Percentiles rank a stretch among this genome's conserved stretches.
Conservation (phyloP, 1,284 basidiomycete genomes). For the Apiotrichum veenhuisii region DNA sequence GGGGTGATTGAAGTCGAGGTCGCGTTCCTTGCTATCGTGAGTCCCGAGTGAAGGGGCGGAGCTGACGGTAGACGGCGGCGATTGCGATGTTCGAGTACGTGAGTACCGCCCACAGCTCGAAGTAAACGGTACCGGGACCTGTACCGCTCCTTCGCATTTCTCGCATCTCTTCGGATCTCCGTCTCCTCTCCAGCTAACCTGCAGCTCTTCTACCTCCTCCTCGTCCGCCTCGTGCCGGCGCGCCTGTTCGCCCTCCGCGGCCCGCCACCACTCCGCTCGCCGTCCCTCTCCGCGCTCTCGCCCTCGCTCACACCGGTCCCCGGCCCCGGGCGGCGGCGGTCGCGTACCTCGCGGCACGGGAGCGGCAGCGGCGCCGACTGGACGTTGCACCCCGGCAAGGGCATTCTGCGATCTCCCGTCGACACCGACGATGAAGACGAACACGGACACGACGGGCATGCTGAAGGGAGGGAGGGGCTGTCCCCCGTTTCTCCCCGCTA, state of each 20-base stretch:
- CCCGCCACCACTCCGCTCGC: slow-evolving; percentile 3
- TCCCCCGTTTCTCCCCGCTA: too few species aligned
- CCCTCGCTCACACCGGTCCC: slow-evolving; percentile 3
- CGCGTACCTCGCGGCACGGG: neutral
- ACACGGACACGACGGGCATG: neutral
- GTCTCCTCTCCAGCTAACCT: neutral
- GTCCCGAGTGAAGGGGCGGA: neutral
- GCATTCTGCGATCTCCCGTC: neutral
- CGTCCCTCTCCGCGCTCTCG: slow-evolving; percentile 1
- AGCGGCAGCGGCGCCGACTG: neutral
- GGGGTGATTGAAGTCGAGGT: neutral
- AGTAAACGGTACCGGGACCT: too few species aligned
- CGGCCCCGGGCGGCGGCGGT: neutral
- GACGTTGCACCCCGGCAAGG: neutral
- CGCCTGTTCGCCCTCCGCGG: slow-evolving; percentile 8
- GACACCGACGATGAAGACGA: neutral
- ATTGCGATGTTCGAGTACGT: slow-evolving; percentile 17
- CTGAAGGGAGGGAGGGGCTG: too few species aligned
- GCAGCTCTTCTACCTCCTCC: slow-evolving; percentile 19
- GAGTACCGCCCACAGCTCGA: too few species aligned
- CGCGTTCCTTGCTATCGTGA: neutral
- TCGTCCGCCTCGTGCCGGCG: slow-evolving; percentile 13
- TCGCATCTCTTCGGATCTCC: neutral
- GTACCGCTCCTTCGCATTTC: neutral
- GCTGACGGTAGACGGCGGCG: slow-evolving; percentile 13